Percentiles rank a stretch among this genome's conserved stretches.
These are phyloP conservation scores for Scedosporium aurantiacum DNA, from an alignment of 2,329 filamentous ascomycete genomes.

Conservation along the genomic window DNA sequence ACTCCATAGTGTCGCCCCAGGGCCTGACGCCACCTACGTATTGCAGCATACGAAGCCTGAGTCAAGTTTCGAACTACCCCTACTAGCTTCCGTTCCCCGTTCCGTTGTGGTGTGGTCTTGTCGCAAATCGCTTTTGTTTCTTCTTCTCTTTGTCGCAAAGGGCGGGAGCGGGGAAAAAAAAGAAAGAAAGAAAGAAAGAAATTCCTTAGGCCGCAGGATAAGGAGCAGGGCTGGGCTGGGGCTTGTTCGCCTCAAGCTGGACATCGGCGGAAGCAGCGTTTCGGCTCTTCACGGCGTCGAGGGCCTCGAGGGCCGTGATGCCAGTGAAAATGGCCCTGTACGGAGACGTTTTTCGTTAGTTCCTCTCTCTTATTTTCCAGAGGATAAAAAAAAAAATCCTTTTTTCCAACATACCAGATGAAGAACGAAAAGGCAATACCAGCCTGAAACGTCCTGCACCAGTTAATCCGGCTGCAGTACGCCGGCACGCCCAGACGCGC, in stretches of 20 bases:
- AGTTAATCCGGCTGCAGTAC: conserved; percentile 36
- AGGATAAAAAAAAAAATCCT: not conserved
- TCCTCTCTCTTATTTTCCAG: conserved; percentile 12
- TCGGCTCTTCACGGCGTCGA: conserved; percentile 20
- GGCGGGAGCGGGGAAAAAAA: not conserved
- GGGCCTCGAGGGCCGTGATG: conserved; percentile 33
- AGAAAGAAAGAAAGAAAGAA: not conserved
- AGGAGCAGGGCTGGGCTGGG: not conserved
- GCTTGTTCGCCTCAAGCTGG: not conserved
- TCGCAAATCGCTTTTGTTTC: not conserved
- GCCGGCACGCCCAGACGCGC: conserved; percentile 46
- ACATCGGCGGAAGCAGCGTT: not conserved
- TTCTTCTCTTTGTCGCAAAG: not conserved
- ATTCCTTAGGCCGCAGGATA: not conserved
- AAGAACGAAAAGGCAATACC: conserved; percentile 57
- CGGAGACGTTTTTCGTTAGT: not conserved
- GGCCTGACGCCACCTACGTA: too few species aligned
- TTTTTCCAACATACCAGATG: conserved; percentile 30
- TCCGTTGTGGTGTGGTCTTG: not conserved
- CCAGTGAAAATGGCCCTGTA: conserved; percentile 30
- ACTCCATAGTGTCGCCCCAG: too few species aligned
- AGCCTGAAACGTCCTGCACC: conserved; percentile 52
- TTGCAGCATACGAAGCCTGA: too few species aligned
- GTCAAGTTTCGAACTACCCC: too few species aligned
- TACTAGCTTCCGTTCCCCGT: too few species aligned